Conservation (phyloP, 2,329 filamentous ascomycete species). For the Alternaria sp. region DNA sequence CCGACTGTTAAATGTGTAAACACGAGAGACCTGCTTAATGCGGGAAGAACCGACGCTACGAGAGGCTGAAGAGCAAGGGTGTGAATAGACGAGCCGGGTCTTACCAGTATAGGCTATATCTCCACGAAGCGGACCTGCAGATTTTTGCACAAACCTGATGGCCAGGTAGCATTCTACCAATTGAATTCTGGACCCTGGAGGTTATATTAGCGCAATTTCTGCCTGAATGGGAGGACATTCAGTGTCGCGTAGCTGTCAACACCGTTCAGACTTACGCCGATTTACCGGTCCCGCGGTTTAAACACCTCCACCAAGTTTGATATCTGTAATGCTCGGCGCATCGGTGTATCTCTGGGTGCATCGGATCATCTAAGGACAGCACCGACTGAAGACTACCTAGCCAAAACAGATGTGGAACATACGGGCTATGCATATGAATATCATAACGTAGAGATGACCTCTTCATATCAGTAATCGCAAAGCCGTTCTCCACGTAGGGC, state of each 20-base stretch:
- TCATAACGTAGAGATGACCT: neutral
- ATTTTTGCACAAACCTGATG: neutral
- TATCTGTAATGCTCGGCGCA: neutral
- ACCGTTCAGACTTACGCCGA: neutral
- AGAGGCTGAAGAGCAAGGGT: neutral
- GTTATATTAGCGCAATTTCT: neutral
- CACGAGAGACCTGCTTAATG: neutral
- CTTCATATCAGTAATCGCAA: neutral
- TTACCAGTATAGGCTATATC: neutral
- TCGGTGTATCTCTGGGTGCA: neutral
- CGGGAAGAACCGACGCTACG: neutral
- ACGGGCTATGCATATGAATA: neutral
- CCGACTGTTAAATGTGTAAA: neutral
- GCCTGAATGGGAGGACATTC: neutral
- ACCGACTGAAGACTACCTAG: no score
- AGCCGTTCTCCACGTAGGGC: accelerated
- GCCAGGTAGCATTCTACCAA: neutral
- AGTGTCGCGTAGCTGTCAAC: neutral
- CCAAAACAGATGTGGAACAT: neutral
- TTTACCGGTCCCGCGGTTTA: neutral
- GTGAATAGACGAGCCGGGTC: neutral
- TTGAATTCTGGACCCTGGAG: neutral
- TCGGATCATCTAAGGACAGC: no score
- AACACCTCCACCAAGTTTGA: neutral
- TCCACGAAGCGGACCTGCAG: neutral